These are phyloP conservation scores for Rhodosporidiobolus odoratus DNA, from an alignment of 768 basidiomycete genomes.

Conservation along the genomic window DNA sequence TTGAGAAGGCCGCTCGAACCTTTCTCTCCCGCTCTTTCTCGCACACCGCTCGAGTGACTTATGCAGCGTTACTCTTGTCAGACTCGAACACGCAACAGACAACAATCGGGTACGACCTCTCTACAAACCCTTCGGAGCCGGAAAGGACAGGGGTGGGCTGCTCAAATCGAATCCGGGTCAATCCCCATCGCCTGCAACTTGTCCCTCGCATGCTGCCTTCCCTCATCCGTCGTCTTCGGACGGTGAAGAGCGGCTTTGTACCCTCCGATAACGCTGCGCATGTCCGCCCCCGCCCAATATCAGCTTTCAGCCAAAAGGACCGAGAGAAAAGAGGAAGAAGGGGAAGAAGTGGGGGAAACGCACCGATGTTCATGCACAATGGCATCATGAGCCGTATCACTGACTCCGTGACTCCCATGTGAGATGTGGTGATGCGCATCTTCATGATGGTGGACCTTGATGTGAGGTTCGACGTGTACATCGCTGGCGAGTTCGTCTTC, in stretches of 20 bases:
- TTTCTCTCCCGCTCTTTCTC: too few species aligned
- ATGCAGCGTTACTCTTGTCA: too few species aligned
- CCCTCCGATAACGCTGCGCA: slow-evolving; percentile 2
- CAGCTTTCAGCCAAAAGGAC: background rate
- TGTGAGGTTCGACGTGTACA: too few species aligned
- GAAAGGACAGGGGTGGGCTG: background rate
- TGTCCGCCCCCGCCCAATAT: background rate
- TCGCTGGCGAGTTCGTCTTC: too few species aligned
- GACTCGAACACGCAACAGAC: too few species aligned
- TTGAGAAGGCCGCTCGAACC: too few species aligned
- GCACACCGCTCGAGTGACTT: too few species aligned
- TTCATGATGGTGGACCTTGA: too few species aligned
- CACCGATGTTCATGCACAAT: slow-evolving; percentile 18
- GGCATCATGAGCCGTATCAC: background rate
- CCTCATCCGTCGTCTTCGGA: background rate
- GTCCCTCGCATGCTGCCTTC: slow-evolving; percentile 8
- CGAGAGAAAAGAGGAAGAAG: background rate
- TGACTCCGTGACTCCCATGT: background rate
- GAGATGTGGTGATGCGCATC: background rate
- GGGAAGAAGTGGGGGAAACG: background rate
- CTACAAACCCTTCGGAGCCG: too few species aligned
- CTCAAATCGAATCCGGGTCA: background rate
- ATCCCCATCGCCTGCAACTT: slow-evolving; percentile 8
- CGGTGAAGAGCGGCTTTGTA: slow-evolving; percentile 1
- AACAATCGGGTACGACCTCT: too few species aligned